A percentile compares a stretch with the other conserved stretches of the same genome.
Conservation (phyloP, 805 yeast genomes). For the Nakazawaea sp. region DNA sequence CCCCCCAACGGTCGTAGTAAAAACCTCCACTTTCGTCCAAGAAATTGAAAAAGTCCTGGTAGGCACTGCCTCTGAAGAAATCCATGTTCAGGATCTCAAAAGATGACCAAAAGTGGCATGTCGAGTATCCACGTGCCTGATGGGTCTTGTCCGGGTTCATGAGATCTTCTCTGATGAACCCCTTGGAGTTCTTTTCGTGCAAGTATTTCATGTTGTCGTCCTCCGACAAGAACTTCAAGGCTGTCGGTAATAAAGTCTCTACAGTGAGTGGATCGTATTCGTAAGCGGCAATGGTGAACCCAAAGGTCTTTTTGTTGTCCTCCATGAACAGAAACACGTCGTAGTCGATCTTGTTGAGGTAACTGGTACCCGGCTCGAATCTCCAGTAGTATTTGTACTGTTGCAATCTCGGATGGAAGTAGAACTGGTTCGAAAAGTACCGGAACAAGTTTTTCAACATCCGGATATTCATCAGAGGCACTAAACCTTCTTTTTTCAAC, state of each 20-base stretch:
- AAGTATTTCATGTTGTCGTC: conserved; percentile 52
- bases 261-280: conserved; percentile 62
- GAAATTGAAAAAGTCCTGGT: conserved; percentile 57
- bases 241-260: conserved; percentile 69
- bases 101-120: conserved; percentile 86
- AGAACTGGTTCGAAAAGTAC: conserved; percentile 79
- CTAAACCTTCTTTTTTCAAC: conserved; percentile 40
- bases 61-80: conserved; percentile 68
- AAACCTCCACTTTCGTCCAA: conserved; percentile 74
- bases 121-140: conserved; percentile 53
- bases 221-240: conserved; percentile 50
- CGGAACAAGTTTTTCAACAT: conserved; percentile 90
- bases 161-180: conserved; percentile 68
- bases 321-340: conserved; percentile 80
- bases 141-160: conserved; percentile 42
- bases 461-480: conserved; percentile 58
- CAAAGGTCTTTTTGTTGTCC: conserved; percentile 64
- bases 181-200: conserved; percentile 55
- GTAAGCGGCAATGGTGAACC: conserved; percentile 68
- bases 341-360: conserved; percentile 71
- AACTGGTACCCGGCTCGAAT: conserved; percentile 76
- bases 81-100: conserved; percentile 75
- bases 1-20: conserved; percentile 68
- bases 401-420: conserved; percentile 57
- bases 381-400: conserved; percentile 89